Percentiles rank a stretch among this genome's conserved stretches.
These are phyloP conservation scores for Arthrobotrys megalospora DNA, from an alignment of 2,329 filamentous ascomycete genomes.

Conservation along the genomic window DNA sequence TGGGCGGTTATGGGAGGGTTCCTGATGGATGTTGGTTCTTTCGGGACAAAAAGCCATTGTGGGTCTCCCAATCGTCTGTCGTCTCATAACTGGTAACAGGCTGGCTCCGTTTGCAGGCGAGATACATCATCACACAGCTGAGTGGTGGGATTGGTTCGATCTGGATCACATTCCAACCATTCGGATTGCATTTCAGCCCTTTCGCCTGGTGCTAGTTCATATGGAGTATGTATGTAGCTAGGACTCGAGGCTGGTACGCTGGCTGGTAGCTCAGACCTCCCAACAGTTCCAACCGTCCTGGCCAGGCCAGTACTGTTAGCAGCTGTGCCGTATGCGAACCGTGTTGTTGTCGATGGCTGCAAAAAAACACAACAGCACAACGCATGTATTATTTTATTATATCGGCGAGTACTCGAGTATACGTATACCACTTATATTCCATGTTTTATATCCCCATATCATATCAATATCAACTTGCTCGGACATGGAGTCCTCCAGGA, in stretches of 20 bases:
- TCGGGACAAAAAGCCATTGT: conserved; percentile 8
- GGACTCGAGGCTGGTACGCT: no score
- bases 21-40: conserved; percentile 11
- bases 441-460: neutral
- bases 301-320: no score
- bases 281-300: conserved; percentile 4
- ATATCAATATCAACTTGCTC: neutral
- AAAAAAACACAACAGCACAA: conserved; percentile 12
- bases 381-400: neutral
- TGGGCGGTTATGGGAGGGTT: conserved; percentile 29
- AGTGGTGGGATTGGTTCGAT: conserved; percentile 5
- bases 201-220: no score
- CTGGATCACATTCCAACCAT: conserved; percentile 26
- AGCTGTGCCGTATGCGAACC: neutral
- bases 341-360: neutral
- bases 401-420: no score
- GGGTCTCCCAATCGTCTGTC: conserved; percentile 12
- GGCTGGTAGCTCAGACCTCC: neutral
- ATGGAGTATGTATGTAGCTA: no score
- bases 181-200: conserved; percentile 11
- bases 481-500: neutral
- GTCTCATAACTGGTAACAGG: conserved; percentile 8
- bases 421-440: no score
- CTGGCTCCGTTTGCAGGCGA: conserved; percentile 7
- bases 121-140: conserved; percentile 27